A percentile compares a stretch with the other conserved stretches of the same genome.
phyloP scores from a whole-genome alignment of 1,284 basidiomycete genomes.

The Anthracocystis walkeri region DNA sequence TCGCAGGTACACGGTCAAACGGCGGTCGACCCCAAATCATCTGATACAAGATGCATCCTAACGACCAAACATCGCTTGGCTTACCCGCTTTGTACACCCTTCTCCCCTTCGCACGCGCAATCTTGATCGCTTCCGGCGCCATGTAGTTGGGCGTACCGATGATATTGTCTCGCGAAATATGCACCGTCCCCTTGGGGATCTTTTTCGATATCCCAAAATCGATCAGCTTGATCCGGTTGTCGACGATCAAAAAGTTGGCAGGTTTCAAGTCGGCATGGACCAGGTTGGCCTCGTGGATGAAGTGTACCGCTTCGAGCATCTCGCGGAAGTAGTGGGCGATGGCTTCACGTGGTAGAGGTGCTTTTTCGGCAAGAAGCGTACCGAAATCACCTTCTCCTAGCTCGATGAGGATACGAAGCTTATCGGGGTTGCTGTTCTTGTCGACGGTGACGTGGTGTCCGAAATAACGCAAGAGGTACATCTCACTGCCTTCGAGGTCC shows the following conservation, averaged over 20 bases:
- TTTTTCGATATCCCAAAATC: slow-evolving; percentile 98
- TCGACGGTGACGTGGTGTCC: slow-evolving; percentile 62
- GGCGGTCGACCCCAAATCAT: slow-evolving; percentile 93
- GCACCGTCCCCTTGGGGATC: slow-evolving; percentile 71
- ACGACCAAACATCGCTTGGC: slow-evolving; percentile 87
- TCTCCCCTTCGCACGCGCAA: slow-evolving; percentile 62
- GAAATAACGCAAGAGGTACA: slow-evolving; percentile 67
- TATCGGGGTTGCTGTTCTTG: slow-evolving; percentile 37
- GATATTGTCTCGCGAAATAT: slow-evolving; percentile 67
- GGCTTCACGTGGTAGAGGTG: slow-evolving; percentile 48
- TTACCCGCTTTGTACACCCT: slow-evolving; percentile 70
- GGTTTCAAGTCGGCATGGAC: slow-evolving; percentile 69
- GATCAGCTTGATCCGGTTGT: slow-evolving; percentile 87
- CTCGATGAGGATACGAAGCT: slow-evolving; percentile 67
- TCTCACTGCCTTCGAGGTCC: slow-evolving; percentile 57
- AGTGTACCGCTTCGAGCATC: slow-evolving; percentile 69
- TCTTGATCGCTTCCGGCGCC: slow-evolving; percentile 69
- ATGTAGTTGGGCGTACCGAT: slow-evolving; percentile 70
- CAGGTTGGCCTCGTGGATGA: slow-evolving; percentile 66
- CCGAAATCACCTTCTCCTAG: slow-evolving; percentile 67
- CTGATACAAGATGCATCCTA: slow-evolving; percentile 95
- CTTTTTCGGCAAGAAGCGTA: slow-evolving; percentile 52
- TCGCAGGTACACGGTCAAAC: slow-evolving; percentile 87
- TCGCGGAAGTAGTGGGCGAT: slow-evolving; percentile 65
- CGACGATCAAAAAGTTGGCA: slow-evolving; percentile 81